Evolutionary conservation across 2,329 filamentous ascomycete genomes (phyloP), one percentile per base, ranked within the genome.

Genomic region (Paecilomyces variotii): DNA sequence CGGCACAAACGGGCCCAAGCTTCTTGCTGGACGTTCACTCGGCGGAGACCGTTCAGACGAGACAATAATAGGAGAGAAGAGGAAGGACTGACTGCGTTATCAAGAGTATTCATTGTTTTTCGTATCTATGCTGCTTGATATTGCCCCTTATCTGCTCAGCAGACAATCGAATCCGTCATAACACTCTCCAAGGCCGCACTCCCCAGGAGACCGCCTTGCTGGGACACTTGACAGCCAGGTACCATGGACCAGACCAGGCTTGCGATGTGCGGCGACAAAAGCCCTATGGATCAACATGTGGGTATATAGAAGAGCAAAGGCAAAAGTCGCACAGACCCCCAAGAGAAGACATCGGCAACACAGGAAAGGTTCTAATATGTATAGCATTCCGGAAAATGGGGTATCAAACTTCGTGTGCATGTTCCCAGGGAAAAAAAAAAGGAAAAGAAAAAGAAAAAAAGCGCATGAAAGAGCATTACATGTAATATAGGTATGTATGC

Each of bases 391-490:
- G 54, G 56, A 53, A 60, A 19, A 61, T 56, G 61, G 64, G 67
- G 66, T 68, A 68, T 68, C 64, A 65, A 19, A 62, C 63, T 58
- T 66, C 67, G 67, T 69, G 62, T 68, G 62, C 64, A 56, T 65
- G 60, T 59, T 66, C 62, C 64, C 63, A 59, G 58, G 61, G 59
- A 56, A 57, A 54, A 57, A 59, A 60, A 62, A 56, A 54, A 60
- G 57, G 60, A 39, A 54, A 50, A 34, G 49, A 62, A 60, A 60
- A 59, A 61, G 39, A 60, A 61, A 51, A 30, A 55, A 57, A 55
- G 56, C 35, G 53, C 55, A 51, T 51, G 28, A 54, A 45, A 57
- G 55, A 34, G 59, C 61, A 63, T 63, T 58, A 65, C 62, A 56
- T 63, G 53, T 60, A 27, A 59, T 58, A 58, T 49, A 39, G 59